These are phyloP conservation scores for Fistulinella cinereoalba DNA, from an alignment of 1,284 basidiomycete genomes.

Conservation along the genomic window DNA sequence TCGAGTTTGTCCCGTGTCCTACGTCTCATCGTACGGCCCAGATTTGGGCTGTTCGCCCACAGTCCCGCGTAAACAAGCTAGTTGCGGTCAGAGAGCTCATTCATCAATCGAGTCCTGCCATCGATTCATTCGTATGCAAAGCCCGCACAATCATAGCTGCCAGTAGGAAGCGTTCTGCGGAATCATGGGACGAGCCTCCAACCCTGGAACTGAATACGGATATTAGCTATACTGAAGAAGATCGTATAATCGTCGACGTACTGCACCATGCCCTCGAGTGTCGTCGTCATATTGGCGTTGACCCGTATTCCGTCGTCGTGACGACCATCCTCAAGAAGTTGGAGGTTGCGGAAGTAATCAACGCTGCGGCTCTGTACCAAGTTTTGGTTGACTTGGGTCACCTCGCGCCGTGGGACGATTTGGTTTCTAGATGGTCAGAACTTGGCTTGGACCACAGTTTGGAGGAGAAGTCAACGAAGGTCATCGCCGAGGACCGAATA, in stretches of 20 bases:
- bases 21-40: slow-evolving; percentile 56
- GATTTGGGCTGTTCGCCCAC: slow-evolving; percentile 69
- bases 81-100: slow-evolving; percentile 55
- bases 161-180: slow-evolving; percentile 28
- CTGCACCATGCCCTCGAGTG: slow-evolving; percentile 62
- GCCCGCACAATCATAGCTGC: slow-evolving; percentile 45
- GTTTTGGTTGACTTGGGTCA: slow-evolving; percentile 69
- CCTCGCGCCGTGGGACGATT: slow-evolving; percentile 73
- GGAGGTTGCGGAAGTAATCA: slow-evolving; percentile 34
- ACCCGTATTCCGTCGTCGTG: slow-evolving; percentile 57
- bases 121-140: slow-evolving; percentile 59
- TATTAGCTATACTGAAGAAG: slow-evolving; percentile 54
- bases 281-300: slow-evolving; percentile 57
- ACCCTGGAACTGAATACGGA: slow-evolving; percentile 26
- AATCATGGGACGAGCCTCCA: slow-evolving; percentile 36
- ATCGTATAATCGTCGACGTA: slow-evolving; percentile 65
- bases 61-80: slow-evolving; percentile 56
- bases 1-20: slow-evolving; percentile 63
- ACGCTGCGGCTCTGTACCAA: slow-evolving; percentile 40
- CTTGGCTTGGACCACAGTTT: slow-evolving; percentile 36
- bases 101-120: slow-evolving; percentile 37
- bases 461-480: slow-evolving; percentile 32
- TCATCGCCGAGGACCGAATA: slow-evolving; percentile 34
- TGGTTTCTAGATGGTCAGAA: slow-evolving; percentile 38
- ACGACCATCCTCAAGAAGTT: slow-evolving; percentile 65